Evolutionary conservation across 2,329 filamentous ascomycete genomes (phyloP), one percentile per base, ranked within the genome.

Genomic region (Atkinsonella hypoxylon): DNA sequence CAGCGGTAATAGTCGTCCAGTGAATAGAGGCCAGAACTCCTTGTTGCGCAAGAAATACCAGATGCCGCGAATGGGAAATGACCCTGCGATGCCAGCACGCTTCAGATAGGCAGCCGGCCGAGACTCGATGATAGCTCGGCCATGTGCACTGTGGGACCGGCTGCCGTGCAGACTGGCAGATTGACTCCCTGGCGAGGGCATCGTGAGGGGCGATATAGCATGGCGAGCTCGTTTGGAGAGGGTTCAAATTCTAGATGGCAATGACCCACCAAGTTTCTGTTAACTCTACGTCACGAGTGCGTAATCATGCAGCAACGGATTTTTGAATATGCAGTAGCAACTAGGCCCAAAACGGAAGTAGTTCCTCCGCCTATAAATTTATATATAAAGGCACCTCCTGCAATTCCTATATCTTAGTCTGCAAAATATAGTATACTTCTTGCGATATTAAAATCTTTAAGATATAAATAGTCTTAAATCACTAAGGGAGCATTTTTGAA

Each of bases 21-120:
- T 73, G 56, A 95, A 85, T 1, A 96, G 77, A 22, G 90, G 89
- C 67, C 85, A 94, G 57, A 93, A 85, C 59, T 86, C 89, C 20
- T 80, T 82, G 63, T 90, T 86, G 32, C 77, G 74, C 47, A 80
- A 57, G 67, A 94, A 95, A 70, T 91, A 95, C 70, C 80, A 82
- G 61, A 96, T 82, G 55, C 93, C 91, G 68, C 83, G 72, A 48
- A 82, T 61, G 17, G 81, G 80, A 55, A 79, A 83, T 3, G 72
- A 74, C 2, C 70, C 75, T 1, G 77, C 74, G 41, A 67, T 55
- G 51, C 67, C 58, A 12, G 70, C 75, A 47, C 75, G 68, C 39
- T 56, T 64, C 42, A 74, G 44, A 59, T 77, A 77, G 44, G 59
- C 58, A 36, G 66, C 57, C 3, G 70, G 70, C 11, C 71, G 65